Evolutionary conservation across 1,284 basidiomycete genomes (phyloP), one percentile per base, ranked within the genome.

Genomic region (Rhodotorula glutinis): DNA sequence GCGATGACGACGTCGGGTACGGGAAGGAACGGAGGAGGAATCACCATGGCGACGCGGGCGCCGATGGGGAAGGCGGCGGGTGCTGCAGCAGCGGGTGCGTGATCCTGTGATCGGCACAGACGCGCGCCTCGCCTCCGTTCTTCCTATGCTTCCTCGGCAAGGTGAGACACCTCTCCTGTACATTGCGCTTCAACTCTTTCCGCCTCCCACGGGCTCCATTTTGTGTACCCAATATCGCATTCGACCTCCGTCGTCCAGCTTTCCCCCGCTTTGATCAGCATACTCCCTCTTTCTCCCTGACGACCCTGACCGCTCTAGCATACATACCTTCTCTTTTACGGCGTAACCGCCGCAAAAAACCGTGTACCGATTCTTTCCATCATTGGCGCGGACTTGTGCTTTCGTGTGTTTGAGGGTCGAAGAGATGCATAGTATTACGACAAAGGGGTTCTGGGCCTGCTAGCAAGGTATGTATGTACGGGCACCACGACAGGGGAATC

Each of bases 31-130:
- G 44, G 43, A 38, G 11, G 21, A 23, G 38, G 38, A 13, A 33
- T 8, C 14, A 41, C 17, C 19, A 27, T 25, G 40, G 47, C 19
- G 17, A 40, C 14, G 43, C 43, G n/a, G 40, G 51, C 2, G 25
- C n/a, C n/a, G 58, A 52, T 4, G 58, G 51, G 19, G 58, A 40
- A n/a, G 51, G 62, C 4, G 60, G 40, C 0, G 63, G 64, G 14
- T 59, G 60, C 25, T 69, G 49, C 49, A 51, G 49, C 25, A n/a
- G 67, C 30, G 49, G 57, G 33, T 58, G 57, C 53, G 62, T 62
- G 38, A 59, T 69, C 47, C 38, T 69, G 11, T 65, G 49, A 44
- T 55, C 43, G 47, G n/a, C 23, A 14, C 8, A 8, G 25, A 25
- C n/a, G 23, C 14, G 9, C 47, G 4, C 47, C 47, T n/a, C 23